These are phyloP conservation scores for Gracilariopsis chorda DNA, from an alignment of 23 red algal genomes.

Conservation along the genomic window DNA sequence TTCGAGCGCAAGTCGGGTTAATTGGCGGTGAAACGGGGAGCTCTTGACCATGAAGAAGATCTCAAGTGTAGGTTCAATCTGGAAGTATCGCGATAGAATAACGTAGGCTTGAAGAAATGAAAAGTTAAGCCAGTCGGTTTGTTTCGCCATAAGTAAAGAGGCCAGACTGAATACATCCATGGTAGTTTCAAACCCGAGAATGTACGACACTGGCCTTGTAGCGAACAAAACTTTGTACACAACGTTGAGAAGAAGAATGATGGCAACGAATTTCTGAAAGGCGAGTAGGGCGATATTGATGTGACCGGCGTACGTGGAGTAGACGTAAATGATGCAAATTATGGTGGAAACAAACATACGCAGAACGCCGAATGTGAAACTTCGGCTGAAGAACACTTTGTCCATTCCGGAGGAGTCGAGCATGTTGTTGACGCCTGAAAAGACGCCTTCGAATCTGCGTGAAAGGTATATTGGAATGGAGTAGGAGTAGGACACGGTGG, in stretches of 20 bases:
- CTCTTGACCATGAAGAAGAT: constrained; percentile 49
- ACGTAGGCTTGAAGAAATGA: constrained; percentile 77
- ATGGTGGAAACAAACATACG: constrained; percentile 59
- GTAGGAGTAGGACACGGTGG: neutral
- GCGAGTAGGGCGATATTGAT: constrained; percentile 18
- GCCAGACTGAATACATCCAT: constrained; percentile 63
- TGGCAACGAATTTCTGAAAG: constrained; percentile 8
- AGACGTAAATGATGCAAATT: constrained; percentile 63
- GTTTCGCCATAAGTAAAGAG: constrained; percentile 53
- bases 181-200: constrained; percentile 14
- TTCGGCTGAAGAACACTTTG: neutral
- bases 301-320: constrained; percentile 54
- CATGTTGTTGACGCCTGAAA: neutral
- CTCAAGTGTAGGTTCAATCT: constrained; percentile 57
- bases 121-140: constrained; percentile 67
- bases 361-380: constrained; percentile 21
- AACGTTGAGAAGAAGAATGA: constrained; percentile 26
- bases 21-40: constrained; percentile 34
- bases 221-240: constrained; percentile 1
- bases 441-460: neutral
- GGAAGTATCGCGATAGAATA: constrained; percentile 52
- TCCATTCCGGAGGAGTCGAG: neutral
- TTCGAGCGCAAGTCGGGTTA: constrained; percentile 33
- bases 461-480: neutral
- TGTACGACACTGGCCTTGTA: constrained; percentile 2